Evolutionary conservation across 2,329 filamentous ascomycete genomes (phyloP), one percentile per base, ranked within the genome.

Genomic region (Sphaerostilbella broomeana): DNA sequence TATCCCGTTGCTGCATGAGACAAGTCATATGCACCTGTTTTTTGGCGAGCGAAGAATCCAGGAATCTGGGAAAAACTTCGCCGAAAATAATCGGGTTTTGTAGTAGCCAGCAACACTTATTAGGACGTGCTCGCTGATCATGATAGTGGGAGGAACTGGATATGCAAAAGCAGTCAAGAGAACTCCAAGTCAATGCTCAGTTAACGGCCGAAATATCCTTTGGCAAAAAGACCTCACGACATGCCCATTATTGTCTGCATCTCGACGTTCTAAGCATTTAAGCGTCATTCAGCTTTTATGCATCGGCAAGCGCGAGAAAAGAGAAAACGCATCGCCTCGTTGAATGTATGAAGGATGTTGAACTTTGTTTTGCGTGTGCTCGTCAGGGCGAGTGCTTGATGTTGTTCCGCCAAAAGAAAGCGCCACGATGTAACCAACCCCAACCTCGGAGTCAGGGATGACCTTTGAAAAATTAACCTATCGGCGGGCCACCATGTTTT

Each of bases 301-400:
- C 28, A 10, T 17, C 15, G 28, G 28, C 18, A 41, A 45, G 40
- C 30, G 42, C 19, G 52, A 51, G 54, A 43, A 42, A 57, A 57
- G 54, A 54, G 56, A 27, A 49, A 58, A 55, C 56, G 51, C 28
- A 47, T 30, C 25, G 35, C 40, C 30, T 43, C 44, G 20, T 34
- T 40, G 30, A 39, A 39, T 26, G 35, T 41, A 28, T n/a, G n/a
- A n/a, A n/a, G n/a, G n/a, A n/a, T n/a, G n/a, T n/a, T n/a, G n/a
- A n/a, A n/a, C n/a, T n/a, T n/a, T n/a, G n/a, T n/a, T n/a, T n/a
- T n/a, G n/a, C n/a, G n/a, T n/a, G n/a, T n/a, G n/a, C n/a, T n/a
- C n/a, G n/a, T n/a, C n/a, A n/a, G n/a, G n/a, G n/a, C n/a, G n/a
- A 17, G 15, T 26, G 26, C 40, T 36, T 39, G 27, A 35, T 38